Conservation (phyloP, 2,329 filamentous ascomycete genomes). For the Ceratocystis alfenasii region DNA sequence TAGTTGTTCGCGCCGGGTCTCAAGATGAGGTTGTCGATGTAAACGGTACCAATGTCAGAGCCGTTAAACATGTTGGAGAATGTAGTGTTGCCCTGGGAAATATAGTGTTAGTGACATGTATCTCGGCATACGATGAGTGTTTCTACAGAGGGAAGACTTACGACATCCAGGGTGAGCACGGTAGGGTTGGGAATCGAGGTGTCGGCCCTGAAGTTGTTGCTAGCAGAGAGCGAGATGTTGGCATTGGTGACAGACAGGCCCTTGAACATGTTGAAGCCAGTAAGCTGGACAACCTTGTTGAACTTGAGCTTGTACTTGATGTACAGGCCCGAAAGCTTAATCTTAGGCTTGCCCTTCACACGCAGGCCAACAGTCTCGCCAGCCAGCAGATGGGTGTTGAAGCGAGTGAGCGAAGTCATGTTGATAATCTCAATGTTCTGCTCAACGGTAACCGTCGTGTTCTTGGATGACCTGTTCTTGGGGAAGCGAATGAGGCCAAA, state of each 20-base stretch:
- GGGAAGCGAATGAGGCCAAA: constrained; percentile 44
- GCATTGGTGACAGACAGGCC: constrained; percentile 43
- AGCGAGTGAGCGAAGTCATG: constrained; percentile 39
- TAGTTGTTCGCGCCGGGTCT: constrained; percentile 47
- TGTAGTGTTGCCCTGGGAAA: constrained; percentile 46
- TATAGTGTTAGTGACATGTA: constrained; percentile 3
- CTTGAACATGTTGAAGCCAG: constrained; percentile 36
- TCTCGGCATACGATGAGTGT: background rate
- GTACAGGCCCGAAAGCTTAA: constrained; percentile 40
- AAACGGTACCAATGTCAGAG: constrained; percentile 41
- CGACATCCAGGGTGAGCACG: constrained; percentile 51
- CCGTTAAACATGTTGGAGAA: constrained; percentile 47
- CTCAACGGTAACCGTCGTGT: constrained; percentile 41
- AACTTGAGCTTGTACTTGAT: constrained; percentile 41
- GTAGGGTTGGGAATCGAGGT: constrained; percentile 53
- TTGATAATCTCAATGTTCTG: constrained; percentile 39
- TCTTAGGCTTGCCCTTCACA: constrained; percentile 40
- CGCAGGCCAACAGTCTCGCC: constrained; percentile 41
- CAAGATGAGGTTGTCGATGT: constrained; percentile 47
- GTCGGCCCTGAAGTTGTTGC: constrained; percentile 47
- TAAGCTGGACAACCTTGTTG: constrained; percentile 43
- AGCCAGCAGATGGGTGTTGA: constrained; percentile 43
- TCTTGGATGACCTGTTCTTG: constrained; percentile 37
- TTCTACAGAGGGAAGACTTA: constrained; percentile 30
- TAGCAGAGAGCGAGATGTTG: constrained; percentile 33